Base-by-base conservation (phyloP, 192 early-diverging fungal species). In the Backusella australiensis region DNA sequence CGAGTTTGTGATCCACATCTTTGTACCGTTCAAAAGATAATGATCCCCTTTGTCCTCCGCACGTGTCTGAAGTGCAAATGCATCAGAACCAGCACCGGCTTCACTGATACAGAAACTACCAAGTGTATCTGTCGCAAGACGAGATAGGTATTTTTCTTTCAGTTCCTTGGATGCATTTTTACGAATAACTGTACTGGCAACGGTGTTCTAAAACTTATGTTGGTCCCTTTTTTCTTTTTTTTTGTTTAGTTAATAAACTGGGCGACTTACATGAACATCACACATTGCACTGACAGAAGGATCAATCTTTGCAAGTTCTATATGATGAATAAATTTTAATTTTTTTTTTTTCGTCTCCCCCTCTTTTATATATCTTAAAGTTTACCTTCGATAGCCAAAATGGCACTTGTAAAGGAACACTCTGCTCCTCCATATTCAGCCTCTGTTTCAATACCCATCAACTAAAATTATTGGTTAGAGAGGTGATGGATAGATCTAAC, bases 1-100 rank as follows among this genome's bases (percentile, higher is more conserved):
- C n/a, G 96, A 96, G 89, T 99, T 95, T 75, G 91, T 93, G 84
- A 96, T 96, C 93, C 93, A 96, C 95, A 96, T 96, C 85, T 95
- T 95, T 59, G 84, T 78, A 34, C 93, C 94, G 83, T 94, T 97
- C 69, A 99, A 74, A 71, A 96, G 82, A 77, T 95, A 99, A 83
- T 97, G 86, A 81, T 96, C 93, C 72, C 94, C 95, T 66, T 96
- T 86, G 74, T 92, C 92, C 52, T 89, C 89, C 14, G 97, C 97
- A 98, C 69, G 69, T 26, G 69, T 44, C 11, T 41, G 39, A 14
- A 71, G 69, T 49, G 69, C 69, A 71, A 71, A 99, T 36, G 97
- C 96, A 84, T 99, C 97, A 65, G 89, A 91, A 74, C 97, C 97
- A 32, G 96, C 90, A 12, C 89, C 91, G 15, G 96, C 92, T 84